Conservation (phyloP, 1,139 yeast species). For the Schizosaccharomyces versatilis region DNA sequence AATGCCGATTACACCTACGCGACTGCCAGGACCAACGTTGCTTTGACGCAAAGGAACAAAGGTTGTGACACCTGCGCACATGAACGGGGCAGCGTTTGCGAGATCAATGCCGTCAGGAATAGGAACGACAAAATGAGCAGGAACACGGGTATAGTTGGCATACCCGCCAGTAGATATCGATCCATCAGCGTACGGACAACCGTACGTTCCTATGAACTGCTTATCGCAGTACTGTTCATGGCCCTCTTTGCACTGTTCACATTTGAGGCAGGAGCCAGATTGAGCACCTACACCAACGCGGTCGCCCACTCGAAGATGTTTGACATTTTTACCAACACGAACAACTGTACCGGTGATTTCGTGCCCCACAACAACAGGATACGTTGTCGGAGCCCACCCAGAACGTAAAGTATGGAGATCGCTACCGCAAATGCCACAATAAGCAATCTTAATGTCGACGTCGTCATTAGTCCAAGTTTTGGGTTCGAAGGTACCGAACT, state of each 20-base stretch:
- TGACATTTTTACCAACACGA: slow-evolving; percentile 29
- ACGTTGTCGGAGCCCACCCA: slow-evolving; percentile 21
- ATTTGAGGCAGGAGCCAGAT: slow-evolving; percentile 27
- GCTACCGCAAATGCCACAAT: slow-evolving; percentile 37
- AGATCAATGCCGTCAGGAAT: slow-evolving; percentile 33
- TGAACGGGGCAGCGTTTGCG: slow-evolving; percentile 35
- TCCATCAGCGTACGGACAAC: slow-evolving; percentile 14
- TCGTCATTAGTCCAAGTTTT: slow-evolving; percentile 14
- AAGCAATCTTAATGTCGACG: slow-evolving; percentile 13
- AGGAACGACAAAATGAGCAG: slow-evolving; percentile 31
- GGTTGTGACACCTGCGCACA: slow-evolving; percentile 49
- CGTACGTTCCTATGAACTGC: slow-evolving; percentile 25
- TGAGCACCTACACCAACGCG: slow-evolving; percentile 44
- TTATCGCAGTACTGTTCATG: slow-evolving; percentile 31
- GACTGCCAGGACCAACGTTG: slow-evolving; percentile 28
- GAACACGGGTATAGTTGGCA: slow-evolving; percentile 33
- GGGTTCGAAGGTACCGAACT: slow-evolving; percentile 12
- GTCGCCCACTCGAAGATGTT: slow-evolving; percentile 29
- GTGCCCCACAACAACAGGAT: slow-evolving; percentile 26
- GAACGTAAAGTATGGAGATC: slow-evolving; percentile 29
- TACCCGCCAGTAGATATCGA: slow-evolving; percentile 34
- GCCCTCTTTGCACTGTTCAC: slow-evolving; percentile 27
- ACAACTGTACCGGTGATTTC: slow-evolving; percentile 37
- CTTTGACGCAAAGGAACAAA: slow-evolving; percentile 33
- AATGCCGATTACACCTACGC: slow-evolving; percentile 32